Conservation (phyloP, 805 yeast genomes). For the Cephaloascus fragrans region DNA sequence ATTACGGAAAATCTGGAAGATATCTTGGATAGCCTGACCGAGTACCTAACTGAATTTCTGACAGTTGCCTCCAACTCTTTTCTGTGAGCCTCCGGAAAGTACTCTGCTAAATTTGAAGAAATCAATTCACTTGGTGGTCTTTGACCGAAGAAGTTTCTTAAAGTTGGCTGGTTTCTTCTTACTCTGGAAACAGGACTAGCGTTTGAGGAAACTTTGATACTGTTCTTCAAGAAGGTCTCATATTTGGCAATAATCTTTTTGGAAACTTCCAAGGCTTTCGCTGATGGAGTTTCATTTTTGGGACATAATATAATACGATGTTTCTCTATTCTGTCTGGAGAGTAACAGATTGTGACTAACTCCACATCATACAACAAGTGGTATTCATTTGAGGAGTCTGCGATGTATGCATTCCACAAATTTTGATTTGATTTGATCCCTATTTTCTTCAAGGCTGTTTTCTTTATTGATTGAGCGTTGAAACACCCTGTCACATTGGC, state of each 20-base stretch:
- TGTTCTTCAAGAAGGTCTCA: not conserved
- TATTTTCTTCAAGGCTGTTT: constrained; percentile 52
- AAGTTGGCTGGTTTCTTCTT: constrained; percentile 7
- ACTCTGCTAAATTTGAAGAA: constrained; percentile 80
- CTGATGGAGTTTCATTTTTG: constrained; percentile 52
- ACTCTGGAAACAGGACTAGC: constrained; percentile 2
- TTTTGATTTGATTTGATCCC: constrained; percentile 34
- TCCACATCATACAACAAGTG: constrained; percentile 65
- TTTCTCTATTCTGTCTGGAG: constrained; percentile 61
- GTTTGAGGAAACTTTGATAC: constrained; percentile 7
- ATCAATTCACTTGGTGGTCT: constrained; percentile 92
- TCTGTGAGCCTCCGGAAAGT: constrained; percentile 78
- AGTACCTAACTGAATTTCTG: constrained; percentile 73
- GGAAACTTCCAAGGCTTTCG: constrained; percentile 47
- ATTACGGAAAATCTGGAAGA: constrained; percentile 8
- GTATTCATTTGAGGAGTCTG: constrained; percentile 28
- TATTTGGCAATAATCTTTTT: constrained; percentile 26
- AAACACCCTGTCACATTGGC: constrained; percentile 72
- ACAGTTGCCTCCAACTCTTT: constrained; percentile 69
- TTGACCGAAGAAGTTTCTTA: constrained; percentile 63
- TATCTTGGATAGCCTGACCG: constrained; percentile 47
- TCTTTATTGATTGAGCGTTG: constrained; percentile 70
- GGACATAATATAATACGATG: constrained; percentile 63
- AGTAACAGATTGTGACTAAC: constrained; percentile 73
- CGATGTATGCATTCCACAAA: constrained; percentile 53